These are phyloP conservation scores for Blastobotrys elegans DNA, from an alignment of 1,139 yeast genomes.

Conservation along the genomic window DNA sequence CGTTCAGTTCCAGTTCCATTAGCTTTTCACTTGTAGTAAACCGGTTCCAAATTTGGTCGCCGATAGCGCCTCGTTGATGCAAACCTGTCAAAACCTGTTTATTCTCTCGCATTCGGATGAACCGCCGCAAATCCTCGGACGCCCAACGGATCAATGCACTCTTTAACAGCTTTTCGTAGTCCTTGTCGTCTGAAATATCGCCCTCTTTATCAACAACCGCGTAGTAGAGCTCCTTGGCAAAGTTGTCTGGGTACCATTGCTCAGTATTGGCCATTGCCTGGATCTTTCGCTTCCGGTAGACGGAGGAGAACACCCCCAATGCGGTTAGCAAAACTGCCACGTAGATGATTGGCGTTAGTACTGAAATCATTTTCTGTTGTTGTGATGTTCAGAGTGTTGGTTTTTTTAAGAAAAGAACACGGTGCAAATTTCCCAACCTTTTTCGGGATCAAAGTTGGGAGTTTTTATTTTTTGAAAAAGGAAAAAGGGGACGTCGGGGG, in stretches of 20 bases:
- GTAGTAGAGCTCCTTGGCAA: conserved; percentile 58
- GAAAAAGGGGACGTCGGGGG: too few species aligned
- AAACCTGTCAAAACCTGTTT: conserved; percentile 63
- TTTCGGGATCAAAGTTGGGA: too few species aligned
- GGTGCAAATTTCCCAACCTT: too few species aligned
- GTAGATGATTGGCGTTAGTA: conserved; percentile 79
- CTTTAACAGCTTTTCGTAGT: conserved; percentile 76
- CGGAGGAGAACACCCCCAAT: conserved; percentile 66
- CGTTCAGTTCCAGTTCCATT: conserved; percentile 75
- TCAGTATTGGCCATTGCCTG: conserved; percentile 46
- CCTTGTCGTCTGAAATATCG: conserved; percentile 45
- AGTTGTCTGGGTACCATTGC: conserved; percentile 67
- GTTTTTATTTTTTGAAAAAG: too few species aligned
- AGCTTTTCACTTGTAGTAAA: conserved; percentile 72
- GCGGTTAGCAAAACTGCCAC: conserved; percentile 66
- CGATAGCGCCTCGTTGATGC: conserved; percentile 85
- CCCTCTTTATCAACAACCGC: conserved; percentile 47
- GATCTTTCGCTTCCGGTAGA: conserved; percentile 59
- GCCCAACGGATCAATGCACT: conserved; percentile 80
- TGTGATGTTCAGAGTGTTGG: background rate
- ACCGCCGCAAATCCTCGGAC: conserved; percentile 63
- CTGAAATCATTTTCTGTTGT: too few species aligned
- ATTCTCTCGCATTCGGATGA: conserved; percentile 66
- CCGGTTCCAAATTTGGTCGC: conserved; percentile 81
- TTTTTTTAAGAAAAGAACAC: too few species aligned